Evolutionary conservation across 1,139 yeast species (phyloP).

Genomic region (Saccharomyces hybrid): DNA sequence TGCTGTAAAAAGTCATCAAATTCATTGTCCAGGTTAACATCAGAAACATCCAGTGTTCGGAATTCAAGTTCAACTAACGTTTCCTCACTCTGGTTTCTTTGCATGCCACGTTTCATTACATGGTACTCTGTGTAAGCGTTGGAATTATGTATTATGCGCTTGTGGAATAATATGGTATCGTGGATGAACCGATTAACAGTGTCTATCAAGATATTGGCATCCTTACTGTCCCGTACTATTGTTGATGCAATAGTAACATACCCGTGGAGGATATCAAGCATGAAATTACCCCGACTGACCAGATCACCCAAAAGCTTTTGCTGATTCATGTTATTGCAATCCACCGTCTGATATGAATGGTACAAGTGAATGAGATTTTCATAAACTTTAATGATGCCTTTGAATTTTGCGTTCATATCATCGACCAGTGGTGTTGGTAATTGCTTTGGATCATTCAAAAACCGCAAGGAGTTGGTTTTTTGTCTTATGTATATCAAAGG

Average conservation of each 20-base stretch:
- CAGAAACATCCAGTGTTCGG: neutral
- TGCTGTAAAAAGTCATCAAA: constrained; percentile 12
- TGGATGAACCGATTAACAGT: neutral
- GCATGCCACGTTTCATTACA: neutral
- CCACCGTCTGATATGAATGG: neutral
- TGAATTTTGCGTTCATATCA: neutral
- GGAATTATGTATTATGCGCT: neutral
- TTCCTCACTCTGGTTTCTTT: neutral
- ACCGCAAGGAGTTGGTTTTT: neutral
- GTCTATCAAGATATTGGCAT: neutral
- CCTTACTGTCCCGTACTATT: neutral
- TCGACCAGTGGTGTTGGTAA: neutral
- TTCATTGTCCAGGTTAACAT: neutral
- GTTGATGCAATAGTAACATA: neutral
- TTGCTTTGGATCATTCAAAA: neutral
- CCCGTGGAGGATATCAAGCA: neutral
- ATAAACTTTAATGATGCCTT: neutral
- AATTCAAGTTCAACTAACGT: neutral
- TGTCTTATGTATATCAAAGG: neutral
- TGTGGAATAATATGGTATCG: neutral
- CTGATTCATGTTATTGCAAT: neutral
- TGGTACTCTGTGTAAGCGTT: neutral
- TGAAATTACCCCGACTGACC: neutral
- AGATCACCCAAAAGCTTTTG: neutral
- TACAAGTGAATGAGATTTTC: neutral